Evolutionary conservation across 805 yeast species (phyloP).

Genomic region (Wickerhamomyces strasburgensis): DNA sequence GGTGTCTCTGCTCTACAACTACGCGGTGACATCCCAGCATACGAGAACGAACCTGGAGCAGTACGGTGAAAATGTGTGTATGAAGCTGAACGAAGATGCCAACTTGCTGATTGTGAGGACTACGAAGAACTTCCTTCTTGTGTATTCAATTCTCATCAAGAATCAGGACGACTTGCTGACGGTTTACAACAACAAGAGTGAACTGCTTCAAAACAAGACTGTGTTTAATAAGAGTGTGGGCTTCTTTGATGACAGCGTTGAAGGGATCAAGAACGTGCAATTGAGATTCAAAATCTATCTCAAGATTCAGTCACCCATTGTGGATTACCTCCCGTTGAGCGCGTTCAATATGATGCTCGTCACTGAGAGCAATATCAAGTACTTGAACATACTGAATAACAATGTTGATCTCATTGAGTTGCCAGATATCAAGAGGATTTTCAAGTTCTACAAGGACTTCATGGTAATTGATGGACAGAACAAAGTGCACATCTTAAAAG

Average conservation of each 20-base stretch:
- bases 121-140: constrained; percentile 29
- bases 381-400: constrained; percentile 16
- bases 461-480: constrained; percentile 2
- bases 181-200: constrained; percentile 16
- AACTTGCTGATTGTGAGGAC: constrained; percentile 31
- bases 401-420: constrained; percentile 8
- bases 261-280: constrained; percentile 17
- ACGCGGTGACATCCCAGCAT: constrained; percentile 32
- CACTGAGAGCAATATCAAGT: constrained; percentile 15
- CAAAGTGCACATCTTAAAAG: not conserved
- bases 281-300: constrained; percentile 25
- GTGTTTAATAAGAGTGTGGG: constrained; percentile 14
- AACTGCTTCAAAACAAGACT: constrained; percentile 22
- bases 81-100: constrained; percentile 26
- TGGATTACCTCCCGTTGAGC: constrained; percentile 18
- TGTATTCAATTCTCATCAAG: constrained; percentile 27
- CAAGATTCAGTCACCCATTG: constrained; percentile 22
- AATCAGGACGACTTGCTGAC: constrained; percentile 20
- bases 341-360: constrained; percentile 14
- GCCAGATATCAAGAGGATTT: constrained; percentile 3
- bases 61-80: constrained; percentile 33
- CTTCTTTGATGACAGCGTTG: constrained; percentile 19
- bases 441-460: not conserved
- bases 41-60: constrained; percentile 31
- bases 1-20: constrained; percentile 30